Conservation (phyloP, 495 filamentous ascomycete genomes). For the Podospora pseudocomata region DNA sequence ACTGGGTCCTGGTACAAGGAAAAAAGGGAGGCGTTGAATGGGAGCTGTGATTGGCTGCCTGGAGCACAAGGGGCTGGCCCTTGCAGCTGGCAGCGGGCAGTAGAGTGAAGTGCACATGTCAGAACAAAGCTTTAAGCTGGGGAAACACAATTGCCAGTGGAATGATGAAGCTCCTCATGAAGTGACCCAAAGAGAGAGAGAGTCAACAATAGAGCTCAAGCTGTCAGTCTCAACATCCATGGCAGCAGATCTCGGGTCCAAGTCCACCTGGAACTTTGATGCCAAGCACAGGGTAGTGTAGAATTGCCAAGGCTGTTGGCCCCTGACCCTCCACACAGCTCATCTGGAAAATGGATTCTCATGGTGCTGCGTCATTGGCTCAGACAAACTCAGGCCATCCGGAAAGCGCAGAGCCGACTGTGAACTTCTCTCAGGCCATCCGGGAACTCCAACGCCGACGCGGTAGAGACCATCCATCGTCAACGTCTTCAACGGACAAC, state of each 20-base stretch:
- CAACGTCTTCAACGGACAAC: neutral
- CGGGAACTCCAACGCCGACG: neutral
- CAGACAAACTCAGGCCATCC: constrained; percentile 5
- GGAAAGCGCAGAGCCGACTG: constrained; percentile 8
- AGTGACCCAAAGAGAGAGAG: neutral
- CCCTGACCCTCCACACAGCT: neutral
- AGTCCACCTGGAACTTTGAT: neutral
- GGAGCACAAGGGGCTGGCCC: neutral
- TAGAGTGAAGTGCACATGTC: neutral
- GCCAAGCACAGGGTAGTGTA: constrained; percentile 3
- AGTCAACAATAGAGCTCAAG: neutral
- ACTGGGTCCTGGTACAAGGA: neutral
- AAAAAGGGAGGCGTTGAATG: constrained; percentile 4
- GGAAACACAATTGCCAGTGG: neutral
- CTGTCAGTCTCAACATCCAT: neutral
- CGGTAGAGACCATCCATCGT: neutral
- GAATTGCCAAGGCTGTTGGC: neutral
- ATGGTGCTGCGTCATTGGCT: constrained; percentile 1
- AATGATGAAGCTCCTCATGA: neutral
- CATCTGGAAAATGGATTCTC: neutral
- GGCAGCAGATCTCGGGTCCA: neutral
- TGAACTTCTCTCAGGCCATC: neutral
- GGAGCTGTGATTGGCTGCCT: constrained; percentile 1
- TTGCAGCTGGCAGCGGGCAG: neutral
- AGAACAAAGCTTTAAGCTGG: neutral